Evolutionary conservation across 768 basidiomycete species (phyloP).

Genomic region (Lanmaoa rubissima): DNA sequence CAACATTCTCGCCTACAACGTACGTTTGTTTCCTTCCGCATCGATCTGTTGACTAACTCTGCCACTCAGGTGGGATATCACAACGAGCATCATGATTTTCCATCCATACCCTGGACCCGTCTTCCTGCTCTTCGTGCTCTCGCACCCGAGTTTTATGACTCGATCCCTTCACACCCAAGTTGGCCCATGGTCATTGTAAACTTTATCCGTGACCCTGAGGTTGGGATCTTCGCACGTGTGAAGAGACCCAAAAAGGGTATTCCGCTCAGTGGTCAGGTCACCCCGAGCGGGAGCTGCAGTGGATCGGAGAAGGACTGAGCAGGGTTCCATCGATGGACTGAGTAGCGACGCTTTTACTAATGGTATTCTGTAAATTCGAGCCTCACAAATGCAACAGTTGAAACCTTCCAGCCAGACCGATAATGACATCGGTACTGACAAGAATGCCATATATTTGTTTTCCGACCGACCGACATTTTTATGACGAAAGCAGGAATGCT

Average conservation of each 20-base stretch:
- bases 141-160: constrained; percentile 91
- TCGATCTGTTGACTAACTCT: neutral
- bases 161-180: constrained; percentile 79
- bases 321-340: constrained; percentile 1
- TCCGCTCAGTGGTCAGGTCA: constrained; percentile 18
- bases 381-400: constrained; percentile 3
- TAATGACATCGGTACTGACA: neutral
- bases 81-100: constrained; percentile 99
- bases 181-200: constrained; percentile 96
- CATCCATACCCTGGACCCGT: constrained; percentile 93
- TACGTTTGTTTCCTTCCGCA: constrained; percentile 36
- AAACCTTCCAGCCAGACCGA: neutral
- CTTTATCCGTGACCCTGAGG: constrained; percentile 88
- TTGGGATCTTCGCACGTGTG: constrained; percentile 85
- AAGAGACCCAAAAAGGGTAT: constrained; percentile 59
- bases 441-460: constrained; percentile 12
- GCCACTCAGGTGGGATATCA: constrained; percentile 85
- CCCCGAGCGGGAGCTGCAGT: constrained; percentile 8
- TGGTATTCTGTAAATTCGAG: constrained; percentile 17
- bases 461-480: constrained; percentile 2
- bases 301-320: constrained; percentile 19
- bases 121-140: constrained; percentile 78
- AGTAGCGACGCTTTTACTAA: constrained; percentile 6
- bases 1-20: constrained; percentile 92
- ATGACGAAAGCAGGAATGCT: constrained; percentile 7